phyloP scores from a whole-genome alignment of 306 rosid species.

The Alnus rubra region DNA sequence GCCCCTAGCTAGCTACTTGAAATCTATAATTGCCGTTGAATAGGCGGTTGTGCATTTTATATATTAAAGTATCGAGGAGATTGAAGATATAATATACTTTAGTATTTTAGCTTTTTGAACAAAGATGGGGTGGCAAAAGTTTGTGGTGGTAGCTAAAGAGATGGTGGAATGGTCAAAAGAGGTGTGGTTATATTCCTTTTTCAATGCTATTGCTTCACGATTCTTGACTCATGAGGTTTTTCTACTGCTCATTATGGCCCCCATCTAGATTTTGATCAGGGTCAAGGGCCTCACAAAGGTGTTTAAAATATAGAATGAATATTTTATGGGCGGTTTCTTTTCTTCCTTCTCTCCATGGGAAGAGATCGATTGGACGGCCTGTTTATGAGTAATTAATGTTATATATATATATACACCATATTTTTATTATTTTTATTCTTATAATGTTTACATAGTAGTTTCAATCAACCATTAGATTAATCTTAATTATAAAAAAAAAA shows the following conservation, averaged over 20 bases:
- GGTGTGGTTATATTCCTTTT: slow-evolving; percentile 17
- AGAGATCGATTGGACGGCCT: neutral
- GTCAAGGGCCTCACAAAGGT: slow-evolving; percentile 6
- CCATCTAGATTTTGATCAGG: slow-evolving; percentile 27
- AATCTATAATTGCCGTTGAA: slow-evolving; percentile 24
- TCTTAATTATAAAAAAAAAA: too few species aligned
- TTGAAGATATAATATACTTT: neutral
- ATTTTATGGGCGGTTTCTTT: neutral
- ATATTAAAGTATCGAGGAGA: neutral
- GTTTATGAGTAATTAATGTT: too few species aligned
- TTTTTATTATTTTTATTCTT: too few species aligned
- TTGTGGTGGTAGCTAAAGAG: neutral
- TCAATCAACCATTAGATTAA: too few species aligned
- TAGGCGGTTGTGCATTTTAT: slow-evolving; percentile 7
- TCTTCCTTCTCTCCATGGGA: neutral
- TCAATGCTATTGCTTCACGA: slow-evolving; percentile 24
- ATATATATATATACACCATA: too few species aligned
- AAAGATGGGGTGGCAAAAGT: slow-evolving; percentile 2
- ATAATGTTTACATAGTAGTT: too few species aligned
- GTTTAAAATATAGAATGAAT: neutral
- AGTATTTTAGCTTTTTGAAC: neutral
- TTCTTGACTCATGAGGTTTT: slow-evolving; percentile 27
- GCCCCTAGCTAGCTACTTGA: slow-evolving; percentile 11
- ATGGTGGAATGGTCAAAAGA: slow-evolving; percentile 60
- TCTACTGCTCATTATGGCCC: neutral